phyloP scores from a whole-genome alignment of 1,284 basidiomycete genomes.

The Trametes pubescens region DNA sequence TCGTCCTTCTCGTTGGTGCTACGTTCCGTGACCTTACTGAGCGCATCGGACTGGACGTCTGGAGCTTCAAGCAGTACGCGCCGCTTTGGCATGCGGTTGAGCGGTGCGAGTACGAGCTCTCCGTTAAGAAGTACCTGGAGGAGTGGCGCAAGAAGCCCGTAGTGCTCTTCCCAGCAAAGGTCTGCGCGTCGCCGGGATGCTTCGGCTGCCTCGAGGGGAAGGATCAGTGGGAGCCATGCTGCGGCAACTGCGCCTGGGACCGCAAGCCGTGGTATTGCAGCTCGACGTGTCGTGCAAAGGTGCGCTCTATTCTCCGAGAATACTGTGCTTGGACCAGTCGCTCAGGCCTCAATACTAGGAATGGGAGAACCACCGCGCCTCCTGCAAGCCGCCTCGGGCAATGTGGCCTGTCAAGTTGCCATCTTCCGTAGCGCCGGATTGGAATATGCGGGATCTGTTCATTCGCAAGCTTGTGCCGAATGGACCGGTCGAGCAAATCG shows the following conservation, averaged over 20 bases:
- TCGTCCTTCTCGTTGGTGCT: not conserved
- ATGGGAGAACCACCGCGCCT: not conserved
- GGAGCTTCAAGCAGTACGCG: not conserved
- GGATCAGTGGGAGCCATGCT: slow-evolving; percentile 4
- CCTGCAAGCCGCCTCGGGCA: not conserved
- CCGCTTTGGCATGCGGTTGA: slow-evolving; percentile 9
- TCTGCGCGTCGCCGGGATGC: not conserved
- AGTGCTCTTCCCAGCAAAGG: not conserved
- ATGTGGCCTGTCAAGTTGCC: not conserved
- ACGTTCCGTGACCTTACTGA: slow-evolving; percentile 2
- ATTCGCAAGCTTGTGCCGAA: not conserved
- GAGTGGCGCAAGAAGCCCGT: not conserved
- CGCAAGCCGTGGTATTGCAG: slow-evolving; percentile 31
- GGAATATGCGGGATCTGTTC: not conserved
- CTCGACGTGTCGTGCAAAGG: slow-evolving; percentile 19
- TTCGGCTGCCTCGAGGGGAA: not conserved
- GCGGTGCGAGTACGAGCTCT: not conserved
- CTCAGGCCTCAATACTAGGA: not conserved
- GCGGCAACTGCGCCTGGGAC: slow-evolving; percentile 20
- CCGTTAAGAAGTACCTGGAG: not conserved
- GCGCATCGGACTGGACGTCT: not conserved
- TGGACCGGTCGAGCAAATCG: not conserved
- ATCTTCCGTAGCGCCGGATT: not conserved
- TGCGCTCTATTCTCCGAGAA: not conserved
- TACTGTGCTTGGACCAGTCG: not conserved